These are phyloP conservation scores for Schizothecium vesticola DNA, from an alignment of 495 filamentous ascomycete species.

Conservation along the genomic window DNA sequence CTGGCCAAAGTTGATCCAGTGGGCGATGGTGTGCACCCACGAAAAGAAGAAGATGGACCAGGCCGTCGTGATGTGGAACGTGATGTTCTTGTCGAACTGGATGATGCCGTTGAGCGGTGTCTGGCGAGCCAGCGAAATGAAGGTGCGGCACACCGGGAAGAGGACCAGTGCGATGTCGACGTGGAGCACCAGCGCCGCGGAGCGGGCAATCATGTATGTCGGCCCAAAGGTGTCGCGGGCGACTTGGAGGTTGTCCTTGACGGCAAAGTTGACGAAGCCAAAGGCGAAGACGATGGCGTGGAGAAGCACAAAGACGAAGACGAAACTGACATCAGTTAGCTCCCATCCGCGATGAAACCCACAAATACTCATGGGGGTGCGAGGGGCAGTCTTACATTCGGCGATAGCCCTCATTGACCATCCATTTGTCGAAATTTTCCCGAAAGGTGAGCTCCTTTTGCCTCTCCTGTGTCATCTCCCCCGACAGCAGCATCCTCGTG, in stretches of 20 bases:
- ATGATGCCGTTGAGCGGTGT: constrained; percentile 73
- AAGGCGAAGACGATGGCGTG: constrained; percentile 67
- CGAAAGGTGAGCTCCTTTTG: constrained; percentile 53
- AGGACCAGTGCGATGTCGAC: constrained; percentile 70
- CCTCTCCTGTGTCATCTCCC: constrained; percentile 61
- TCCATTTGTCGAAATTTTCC: constrained; percentile 56
- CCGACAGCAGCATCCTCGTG: constrained; percentile 61
- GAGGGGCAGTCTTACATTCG: constrained; percentile 50
- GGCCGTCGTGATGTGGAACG: constrained; percentile 72
- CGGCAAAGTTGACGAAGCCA: constrained; percentile 66
- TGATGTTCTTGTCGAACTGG: constrained; percentile 77
- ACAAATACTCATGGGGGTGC: neutral
- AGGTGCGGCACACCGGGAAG: constrained; percentile 73
- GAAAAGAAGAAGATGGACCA: constrained; percentile 81
- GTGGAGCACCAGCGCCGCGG: constrained; percentile 65
- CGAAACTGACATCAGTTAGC: constrained; percentile 50
- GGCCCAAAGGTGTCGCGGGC: constrained; percentile 60
- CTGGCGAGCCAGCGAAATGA: constrained; percentile 68
- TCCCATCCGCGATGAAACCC: neutral
- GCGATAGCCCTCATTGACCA: constrained; percentile 73
- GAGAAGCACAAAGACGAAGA: constrained; percentile 60
- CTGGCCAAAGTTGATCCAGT: constrained; percentile 76
- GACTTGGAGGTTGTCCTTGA: constrained; percentile 63
- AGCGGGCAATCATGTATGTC: constrained; percentile 65
- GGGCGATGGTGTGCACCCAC: constrained; percentile 72